Percentiles rank a stretch among this genome's conserved stretches.
These are phyloP conservation scores for Thalia dealbata DNA, from an alignment of 176 grass and related monocot genomes.

Conservation along the genomic window DNA sequence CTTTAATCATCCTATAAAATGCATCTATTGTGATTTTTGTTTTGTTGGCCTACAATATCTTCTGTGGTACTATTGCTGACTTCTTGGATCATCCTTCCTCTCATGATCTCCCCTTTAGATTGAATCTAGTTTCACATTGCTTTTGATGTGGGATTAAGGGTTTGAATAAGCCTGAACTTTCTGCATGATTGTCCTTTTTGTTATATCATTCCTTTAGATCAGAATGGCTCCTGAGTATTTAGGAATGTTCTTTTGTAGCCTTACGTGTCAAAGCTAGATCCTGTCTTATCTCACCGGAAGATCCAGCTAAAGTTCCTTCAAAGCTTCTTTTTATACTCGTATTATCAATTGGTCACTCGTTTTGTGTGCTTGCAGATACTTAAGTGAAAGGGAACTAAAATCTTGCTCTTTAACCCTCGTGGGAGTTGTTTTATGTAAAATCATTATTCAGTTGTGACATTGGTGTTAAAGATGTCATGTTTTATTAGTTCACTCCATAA, in stretches of 20 bases:
- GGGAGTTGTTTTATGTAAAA: not conserved
- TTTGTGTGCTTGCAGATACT: no score
- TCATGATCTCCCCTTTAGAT: not conserved
- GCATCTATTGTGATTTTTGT: not conserved
- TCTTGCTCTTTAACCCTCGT: no score
- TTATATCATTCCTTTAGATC: not conserved
- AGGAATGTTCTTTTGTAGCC: not conserved
- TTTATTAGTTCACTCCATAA: not conserved
- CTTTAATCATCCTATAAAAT: no score
- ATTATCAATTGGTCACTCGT: not conserved
- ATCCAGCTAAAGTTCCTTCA: not conserved
- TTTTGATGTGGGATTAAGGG: not conserved
- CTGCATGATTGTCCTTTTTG: not conserved
- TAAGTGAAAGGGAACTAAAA: no score
- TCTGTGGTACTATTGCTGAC: not conserved
- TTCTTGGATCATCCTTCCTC: not conserved
- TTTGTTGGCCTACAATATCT: not conserved
- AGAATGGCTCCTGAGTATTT: not conserved
- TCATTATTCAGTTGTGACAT: not conserved
- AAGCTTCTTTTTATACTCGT: not conserved
- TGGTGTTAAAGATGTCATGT: not conserved
- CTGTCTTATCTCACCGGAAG: not conserved
- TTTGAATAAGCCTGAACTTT: not conserved
- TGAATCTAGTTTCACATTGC: not conserved
- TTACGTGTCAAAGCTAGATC: not conserved